Base-by-base conservation (phyloP, 805 yeast species). In the Ogataea saltuana region DNA sequence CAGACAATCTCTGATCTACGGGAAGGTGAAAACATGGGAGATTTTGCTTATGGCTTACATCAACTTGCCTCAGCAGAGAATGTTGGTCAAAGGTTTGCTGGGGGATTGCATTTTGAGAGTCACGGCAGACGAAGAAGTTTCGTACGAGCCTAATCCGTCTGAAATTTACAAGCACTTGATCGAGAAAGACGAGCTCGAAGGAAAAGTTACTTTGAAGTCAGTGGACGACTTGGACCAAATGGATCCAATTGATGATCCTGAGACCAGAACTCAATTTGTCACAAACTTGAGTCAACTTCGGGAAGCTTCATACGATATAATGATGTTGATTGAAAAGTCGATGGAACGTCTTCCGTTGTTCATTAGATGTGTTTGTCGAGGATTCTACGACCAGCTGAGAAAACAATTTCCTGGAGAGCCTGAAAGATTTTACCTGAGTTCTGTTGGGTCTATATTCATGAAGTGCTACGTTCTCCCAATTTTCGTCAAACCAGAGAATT, bases 71-170 rank as follows among this genome's bases (percentile, higher is more conserved):
- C 71, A 68, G 41, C 81, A 78, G 52, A 64, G 83, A 47, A 67
- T 65, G 31, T 63, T 68, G 41, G 61, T 72, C 44, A 76, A 75
- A 48, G 45, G 53, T 8, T 19, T 74, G 2, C 50, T 75, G 17
- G 74, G 78, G 11, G 65, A 63, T 27, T 49, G 65, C 3, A 64
- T 78, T 0, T 46, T 58, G 28, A 54, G 61, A 22, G 59, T 78
- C 9, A 58, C 73, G 13, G 71, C 75, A 19, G 73, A 74, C 51
- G 75, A 71, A 16, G 77, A 72, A 23, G 60, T 82, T 9, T 81
- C 82, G 42, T 79, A 88, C 50, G 97, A 90, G 58, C 80, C 90
- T 42, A 87, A 89, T 60, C 98, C 98, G 2, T 60, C 76, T 2
- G 64, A 66, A 12, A 82, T 86, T 20, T 76, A 76, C 57, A 55